phyloP scores from a whole-genome alignment of 805 yeast genomes.

The Yarrowia sp. region DNA sequence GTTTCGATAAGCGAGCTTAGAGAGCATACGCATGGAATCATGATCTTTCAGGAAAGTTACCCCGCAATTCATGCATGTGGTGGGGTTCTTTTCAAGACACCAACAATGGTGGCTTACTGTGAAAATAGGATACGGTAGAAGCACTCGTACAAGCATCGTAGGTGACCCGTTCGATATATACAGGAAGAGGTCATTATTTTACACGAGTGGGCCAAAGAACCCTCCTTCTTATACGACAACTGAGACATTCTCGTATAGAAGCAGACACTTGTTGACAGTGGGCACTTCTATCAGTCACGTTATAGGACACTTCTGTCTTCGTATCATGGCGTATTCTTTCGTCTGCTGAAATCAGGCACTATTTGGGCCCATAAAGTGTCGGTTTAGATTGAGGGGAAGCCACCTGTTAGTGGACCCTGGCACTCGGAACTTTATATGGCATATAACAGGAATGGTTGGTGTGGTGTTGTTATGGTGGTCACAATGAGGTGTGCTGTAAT shows the following conservation, averaged over 20 bases:
- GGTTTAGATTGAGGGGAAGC: constrained; percentile 4
- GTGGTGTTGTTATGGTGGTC: no score
- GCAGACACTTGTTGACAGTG: neutral
- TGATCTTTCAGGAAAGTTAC: constrained; percentile 20
- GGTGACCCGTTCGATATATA: no score
- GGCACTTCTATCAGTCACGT: no score
- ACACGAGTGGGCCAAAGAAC: no score
- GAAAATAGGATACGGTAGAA: neutral
- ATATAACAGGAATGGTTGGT: neutral
- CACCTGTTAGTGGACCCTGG: constrained; percentile 5
- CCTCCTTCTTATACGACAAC: neutral
- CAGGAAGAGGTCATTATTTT: no score
- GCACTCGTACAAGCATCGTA: no score
- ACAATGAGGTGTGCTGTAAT: no score
- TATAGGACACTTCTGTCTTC: no score
- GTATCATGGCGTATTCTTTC: no score
- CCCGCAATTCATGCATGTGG: constrained; percentile 35
- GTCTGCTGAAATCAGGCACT: no score
- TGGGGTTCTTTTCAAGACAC: constrained; percentile 4
- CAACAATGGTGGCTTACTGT: neutral
- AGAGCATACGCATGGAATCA: constrained; percentile 25
- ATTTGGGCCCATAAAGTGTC: neutral
- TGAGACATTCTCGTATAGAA: neutral
- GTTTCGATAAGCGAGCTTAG: constrained; percentile 11
- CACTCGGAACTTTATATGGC: constrained; percentile 14